Evolutionary conservation across 2,329 filamentous ascomycete species (phyloP), one percentile per base, ranked within the genome.

Genomic region (Xylaria sp.): DNA sequence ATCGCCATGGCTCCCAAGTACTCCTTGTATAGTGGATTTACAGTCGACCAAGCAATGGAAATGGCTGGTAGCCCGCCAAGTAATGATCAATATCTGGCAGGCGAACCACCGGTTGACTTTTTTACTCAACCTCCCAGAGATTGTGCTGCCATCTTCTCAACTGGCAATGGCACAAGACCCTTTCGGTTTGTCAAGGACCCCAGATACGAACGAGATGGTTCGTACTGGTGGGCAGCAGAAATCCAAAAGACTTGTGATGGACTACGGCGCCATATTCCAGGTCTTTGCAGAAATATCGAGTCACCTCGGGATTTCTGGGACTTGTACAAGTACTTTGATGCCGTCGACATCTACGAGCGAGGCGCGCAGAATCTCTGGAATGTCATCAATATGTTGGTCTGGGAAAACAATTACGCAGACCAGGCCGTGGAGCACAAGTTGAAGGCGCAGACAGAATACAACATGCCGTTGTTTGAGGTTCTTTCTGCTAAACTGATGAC

Each of bases 341-440:
- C 77, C 0, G 61, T 71, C 9, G 83, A 85, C 52, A 72, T 85
- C 28, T 85, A 82, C 69, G 50, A 75, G 37, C 73, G 78, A 12
- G 83, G 83, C 7, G 79, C 78, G 0, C 72, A 78, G 63, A 85
- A 85, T 63, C 72, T 84, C 12, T 82, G 78, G 78, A 80, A 79
- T 25, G 74, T 84, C 35, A 66, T 83, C 46, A 75, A 78, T 31
- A 75, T 76, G 8, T 69, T 84, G 1, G 71, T 69, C 42, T 73
- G 75, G 15, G 80, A 83, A 68, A 83, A 82, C 28, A 60, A 69
- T 37, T 69, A 73, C 12, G 74, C n/a, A 5, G 42, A 40, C 9
- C 17, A 14, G 6, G 3, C 51, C 11, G 55, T 67, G 4, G 37
- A 57, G 1, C 35, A 37, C 1, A 61, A 64, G 40, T 46, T 57